Evolutionary conservation across 2,329 filamentous ascomycete genomes (phyloP).

Genomic region (Paecilomyces dactylethromorphus): DNA sequence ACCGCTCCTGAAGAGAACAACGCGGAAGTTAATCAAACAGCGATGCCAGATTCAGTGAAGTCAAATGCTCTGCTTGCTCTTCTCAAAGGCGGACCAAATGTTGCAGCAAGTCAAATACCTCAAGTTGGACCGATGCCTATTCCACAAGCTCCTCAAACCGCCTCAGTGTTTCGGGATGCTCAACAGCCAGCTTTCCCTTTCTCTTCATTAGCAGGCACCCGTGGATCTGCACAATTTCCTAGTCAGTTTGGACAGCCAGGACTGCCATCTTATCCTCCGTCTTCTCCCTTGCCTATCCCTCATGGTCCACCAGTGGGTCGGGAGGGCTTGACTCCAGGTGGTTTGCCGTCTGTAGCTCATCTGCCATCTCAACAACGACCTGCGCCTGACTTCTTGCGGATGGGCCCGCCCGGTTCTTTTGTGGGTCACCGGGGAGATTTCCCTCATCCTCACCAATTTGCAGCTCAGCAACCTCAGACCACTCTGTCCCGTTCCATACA

Average conservation of each 20-base stretch:
- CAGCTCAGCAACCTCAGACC: conserved; percentile 15
- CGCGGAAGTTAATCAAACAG: conserved; percentile 11
- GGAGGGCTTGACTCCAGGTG: neutral
- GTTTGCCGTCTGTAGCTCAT: conserved; percentile 4
- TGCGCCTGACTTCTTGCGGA: conserved; percentile 5
- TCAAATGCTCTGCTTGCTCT: conserved; percentile 52
- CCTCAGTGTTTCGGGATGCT: conserved; percentile 19
- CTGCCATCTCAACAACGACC: conserved; percentile 5
- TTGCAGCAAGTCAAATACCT: conserved; percentile 16
- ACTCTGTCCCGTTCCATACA: conserved; percentile 9
- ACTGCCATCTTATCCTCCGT: neutral
- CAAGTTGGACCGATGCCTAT: conserved; percentile 46
- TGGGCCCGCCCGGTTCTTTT: conserved; percentile 13
- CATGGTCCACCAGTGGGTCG: neutral
- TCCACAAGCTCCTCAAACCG: conserved; percentile 47
- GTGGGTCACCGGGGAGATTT: conserved; percentile 9
- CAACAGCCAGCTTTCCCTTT: neutral
- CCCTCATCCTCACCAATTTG: conserved; percentile 12
- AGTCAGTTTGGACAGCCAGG: neutral
- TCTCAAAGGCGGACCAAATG: conserved; percentile 37
- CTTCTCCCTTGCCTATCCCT: conserved; percentile 1
- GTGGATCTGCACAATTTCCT: neutral
- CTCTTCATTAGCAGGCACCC: neutral
- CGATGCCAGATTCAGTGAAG: conserved; percentile 30
- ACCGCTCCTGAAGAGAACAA: conserved; percentile 4